Conservation (phyloP, 176 grass and related monocot species). For the Aegilops tauschii region DNA sequence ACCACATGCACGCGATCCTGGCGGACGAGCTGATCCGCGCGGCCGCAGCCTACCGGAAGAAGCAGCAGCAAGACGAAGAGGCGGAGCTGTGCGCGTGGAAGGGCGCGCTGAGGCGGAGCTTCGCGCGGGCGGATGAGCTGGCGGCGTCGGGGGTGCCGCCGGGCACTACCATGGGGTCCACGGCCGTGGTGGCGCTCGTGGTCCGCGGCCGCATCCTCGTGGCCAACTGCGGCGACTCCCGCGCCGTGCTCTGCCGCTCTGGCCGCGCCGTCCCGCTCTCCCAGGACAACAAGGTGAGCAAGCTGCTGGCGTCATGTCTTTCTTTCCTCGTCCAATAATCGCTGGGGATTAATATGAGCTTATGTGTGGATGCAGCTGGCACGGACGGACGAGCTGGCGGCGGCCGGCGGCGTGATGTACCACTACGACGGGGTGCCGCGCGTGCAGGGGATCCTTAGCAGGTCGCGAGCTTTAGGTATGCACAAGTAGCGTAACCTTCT, state of each 20-base stretch:
- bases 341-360: not conserved
- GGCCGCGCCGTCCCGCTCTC: conserved; percentile 55
- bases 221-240: conserved; percentile 78
- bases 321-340: not conserved
- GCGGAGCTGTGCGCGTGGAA: conserved; percentile 38
- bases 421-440: not conserved
- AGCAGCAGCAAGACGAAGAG: not conserved
- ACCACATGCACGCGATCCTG: conserved; percentile 63
- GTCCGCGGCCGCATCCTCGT: conserved; percentile 46
- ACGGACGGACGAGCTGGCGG: not conserved
- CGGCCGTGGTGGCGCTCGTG: conserved; percentile 68
- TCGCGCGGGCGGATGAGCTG: conserved; percentile 39
- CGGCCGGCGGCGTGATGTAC: not conserved
- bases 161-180: conserved; percentile 58
- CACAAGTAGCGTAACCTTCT: too few species aligned
- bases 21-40: conserved; percentile 42
- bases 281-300: conserved; percentile 72
- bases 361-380: not conserved
- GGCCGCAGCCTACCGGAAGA: not conserved
- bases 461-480: not conserved
- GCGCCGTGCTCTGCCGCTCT: conserved; percentile 67
- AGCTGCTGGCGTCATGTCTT: not conserved
- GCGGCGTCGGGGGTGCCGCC: conserved; percentile 19
- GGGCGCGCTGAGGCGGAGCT: conserved; percentile 41
- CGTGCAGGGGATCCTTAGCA: not conserved